Conservation (phyloP, 2,329 filamentous ascomycete species). For the Alternaria tenuissima region DNA sequence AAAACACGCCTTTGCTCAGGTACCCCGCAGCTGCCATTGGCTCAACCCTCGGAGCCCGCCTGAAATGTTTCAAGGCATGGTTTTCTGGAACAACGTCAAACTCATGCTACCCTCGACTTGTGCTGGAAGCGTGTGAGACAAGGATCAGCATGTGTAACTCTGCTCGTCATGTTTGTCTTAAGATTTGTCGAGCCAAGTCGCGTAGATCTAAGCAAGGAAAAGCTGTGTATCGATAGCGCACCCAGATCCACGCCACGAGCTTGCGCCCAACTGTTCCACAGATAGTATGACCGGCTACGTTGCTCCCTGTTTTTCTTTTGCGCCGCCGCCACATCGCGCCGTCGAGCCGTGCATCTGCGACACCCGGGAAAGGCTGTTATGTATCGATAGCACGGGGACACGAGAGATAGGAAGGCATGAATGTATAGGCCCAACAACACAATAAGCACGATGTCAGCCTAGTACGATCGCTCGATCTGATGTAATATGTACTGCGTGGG, state of each 20-base stretch:
- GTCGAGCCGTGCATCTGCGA: constrained; percentile 1
- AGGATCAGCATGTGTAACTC: constrained; percentile 1
- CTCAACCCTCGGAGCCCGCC: neutral
- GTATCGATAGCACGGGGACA: neutral
- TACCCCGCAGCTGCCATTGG: constrained; percentile 9
- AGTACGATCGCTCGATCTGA: neutral
- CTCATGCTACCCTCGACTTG: constrained; percentile 5
- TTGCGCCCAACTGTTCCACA: neutral
- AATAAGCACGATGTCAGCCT: neutral
- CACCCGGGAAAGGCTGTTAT: neutral
- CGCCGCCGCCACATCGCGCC: neutral
- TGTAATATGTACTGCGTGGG: neutral
- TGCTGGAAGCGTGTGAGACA: neutral
- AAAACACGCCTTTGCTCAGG: constrained; percentile 7
- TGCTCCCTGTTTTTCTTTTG: neutral
- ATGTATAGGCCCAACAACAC: neutral
- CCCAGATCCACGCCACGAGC: neutral
- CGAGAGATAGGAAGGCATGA: neutral
- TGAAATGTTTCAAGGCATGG: constrained; percentile 7
- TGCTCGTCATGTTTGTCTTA: neutral
- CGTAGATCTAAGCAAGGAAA: neutral
- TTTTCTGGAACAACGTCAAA: neutral
- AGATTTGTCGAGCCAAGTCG: neutral
- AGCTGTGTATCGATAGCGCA: constrained; percentile 5
- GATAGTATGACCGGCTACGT: neutral